Evolutionary conservation across 2,329 filamentous ascomycete species (phyloP), one percentile per base, ranked within the genome.

Genomic region (Penicillium frequentans): DNA sequence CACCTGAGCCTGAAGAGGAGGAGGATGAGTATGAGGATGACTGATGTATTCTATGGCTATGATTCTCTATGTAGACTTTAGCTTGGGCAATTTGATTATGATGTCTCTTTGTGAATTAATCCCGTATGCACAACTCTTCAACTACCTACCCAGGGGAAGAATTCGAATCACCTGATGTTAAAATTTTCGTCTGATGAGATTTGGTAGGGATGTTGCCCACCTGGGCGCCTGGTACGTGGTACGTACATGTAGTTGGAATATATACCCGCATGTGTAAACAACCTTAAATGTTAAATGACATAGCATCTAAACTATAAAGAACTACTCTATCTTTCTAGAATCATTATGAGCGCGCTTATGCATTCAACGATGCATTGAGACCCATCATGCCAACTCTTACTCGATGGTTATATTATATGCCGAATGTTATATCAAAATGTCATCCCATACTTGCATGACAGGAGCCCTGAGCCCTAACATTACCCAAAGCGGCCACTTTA

Each of bases 381-480:
- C 11, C 3, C 11, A 42, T 23, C 19, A 23, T 4, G 14, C 21
- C 39, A 23, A 42, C 39, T 21, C 4, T 21, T 23, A 39, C 19
- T 4, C 16, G 19, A 39, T 24, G 48, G 19, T 26, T 42, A 16
- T 50, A 23, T 24, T 7, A 16, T 39, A 24, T n/a, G n/a, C 8
- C 16, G n/a, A 21, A 11, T 23, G 39, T 42, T 13, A 42, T 42
- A 23, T 42, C 39, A 23, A 10, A 13, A 42, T 21, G n/a, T 26
- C 35, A 27, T 43, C 31, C 33, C 33, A 42, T 50, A 33, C 21
- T 19, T 51, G 23, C 13, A 42, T 42, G 16, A 13, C 8, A n/a
- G 16, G 16, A 49, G 52, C 57, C 64, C 64, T 66, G 61, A 66
- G 60, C 64, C 64, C 64, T 67, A 61, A 1, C 19, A 49, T 19